Evolutionary conservation across 352 stramenopile species (phyloP).

Genomic region (Pythium chondricola): DNA sequence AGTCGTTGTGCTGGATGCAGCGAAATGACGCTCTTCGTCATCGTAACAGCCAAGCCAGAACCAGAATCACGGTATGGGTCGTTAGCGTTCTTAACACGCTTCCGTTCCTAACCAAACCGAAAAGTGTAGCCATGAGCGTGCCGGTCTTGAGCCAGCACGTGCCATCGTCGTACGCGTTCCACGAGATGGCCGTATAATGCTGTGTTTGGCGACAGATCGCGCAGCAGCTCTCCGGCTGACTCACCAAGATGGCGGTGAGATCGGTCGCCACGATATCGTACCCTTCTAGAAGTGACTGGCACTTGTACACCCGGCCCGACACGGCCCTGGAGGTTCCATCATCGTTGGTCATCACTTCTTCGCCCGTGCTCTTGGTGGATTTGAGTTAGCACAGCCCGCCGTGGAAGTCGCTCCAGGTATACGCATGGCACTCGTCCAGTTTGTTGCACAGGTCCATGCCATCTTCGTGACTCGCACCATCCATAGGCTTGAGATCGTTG

Average conservation of each 20-base stretch:
- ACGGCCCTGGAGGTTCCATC: slow-evolving; percentile 2
- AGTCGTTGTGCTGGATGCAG: not conserved
- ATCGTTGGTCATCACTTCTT: slow-evolving; percentile 1
- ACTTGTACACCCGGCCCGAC: slow-evolving; percentile 4
- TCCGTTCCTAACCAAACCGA: not conserved
- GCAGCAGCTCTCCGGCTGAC: not conserved
- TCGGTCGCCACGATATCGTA: not conserved
- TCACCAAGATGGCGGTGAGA: not conserved
- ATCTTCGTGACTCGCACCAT: not conserved
- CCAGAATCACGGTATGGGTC: no score
- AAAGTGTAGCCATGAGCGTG: not conserved
- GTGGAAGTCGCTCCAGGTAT: slow-evolving; percentile 40
- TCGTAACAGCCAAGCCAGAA: no score
- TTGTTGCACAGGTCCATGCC: not conserved
- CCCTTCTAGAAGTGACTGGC: not conserved
- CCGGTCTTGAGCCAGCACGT: slow-evolving; percentile 24
- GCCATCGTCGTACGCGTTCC: slow-evolving; percentile 11
- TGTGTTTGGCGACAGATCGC: not conserved
- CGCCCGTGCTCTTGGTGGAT: not conserved
- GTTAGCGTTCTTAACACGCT: no score
- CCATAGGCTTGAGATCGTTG: slow-evolving; percentile 4
- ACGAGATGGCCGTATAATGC: slow-evolving; percentile 2
- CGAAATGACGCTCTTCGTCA: no score
- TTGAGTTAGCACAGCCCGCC: slow-evolving; percentile 56
- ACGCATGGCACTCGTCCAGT: slow-evolving; percentile 1